These are phyloP conservation scores for Trichoderma pleuroti DNA, from an alignment of 2,329 filamentous ascomycete genomes.

Conservation along the genomic window DNA sequence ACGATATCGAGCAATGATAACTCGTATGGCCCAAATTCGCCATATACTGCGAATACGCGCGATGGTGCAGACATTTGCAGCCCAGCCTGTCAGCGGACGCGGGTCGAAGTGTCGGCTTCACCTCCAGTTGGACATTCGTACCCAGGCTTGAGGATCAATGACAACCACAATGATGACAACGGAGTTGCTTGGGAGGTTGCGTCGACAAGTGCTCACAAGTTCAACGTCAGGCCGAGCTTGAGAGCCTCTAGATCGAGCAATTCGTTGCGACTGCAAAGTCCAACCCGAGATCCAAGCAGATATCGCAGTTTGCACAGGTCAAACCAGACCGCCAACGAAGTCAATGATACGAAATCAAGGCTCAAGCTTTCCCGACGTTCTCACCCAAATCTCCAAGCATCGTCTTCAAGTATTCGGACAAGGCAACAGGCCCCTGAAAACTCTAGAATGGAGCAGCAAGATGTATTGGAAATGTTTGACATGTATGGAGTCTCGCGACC, in stretches of 20 bases:
- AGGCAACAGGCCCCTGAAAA: slow-evolving; percentile 30
- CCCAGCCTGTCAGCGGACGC: slow-evolving; percentile 27
- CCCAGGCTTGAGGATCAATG: slow-evolving; percentile 22
- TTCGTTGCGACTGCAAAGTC: background rate
- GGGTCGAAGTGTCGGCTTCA: slow-evolving; percentile 23
- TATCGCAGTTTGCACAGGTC: background rate
- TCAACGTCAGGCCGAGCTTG: slow-evolving; percentile 4
- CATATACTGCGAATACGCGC: slow-evolving; percentile 15
- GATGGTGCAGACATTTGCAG: slow-evolving; percentile 26
- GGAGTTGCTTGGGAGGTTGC: slow-evolving; percentile 5
- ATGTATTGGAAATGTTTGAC: slow-evolving; percentile 47
- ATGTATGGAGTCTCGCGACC: slow-evolving; percentile 46
- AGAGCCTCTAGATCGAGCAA: slow-evolving; percentile 16
- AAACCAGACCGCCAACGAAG: background rate
- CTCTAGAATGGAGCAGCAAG: slow-evolving; percentile 37
- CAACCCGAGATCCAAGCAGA: background rate
- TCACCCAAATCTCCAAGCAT: background rate
- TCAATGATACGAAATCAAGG: background rate
- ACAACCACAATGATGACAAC: slow-evolving; percentile 18
- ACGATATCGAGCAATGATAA: slow-evolving; percentile 23
- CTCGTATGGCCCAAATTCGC: background rate
- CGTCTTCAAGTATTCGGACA: slow-evolving; percentile 12
- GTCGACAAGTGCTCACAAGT: slow-evolving; percentile 1
- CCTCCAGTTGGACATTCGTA: slow-evolving; percentile 24
- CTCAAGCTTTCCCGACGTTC: background rate